A percentile compares a stretch with the other conserved stretches of the same genome.
phyloP scores from a whole-genome alignment of 176 grass and related monocot genomes.

The Rhynchospora pubera region DNA sequence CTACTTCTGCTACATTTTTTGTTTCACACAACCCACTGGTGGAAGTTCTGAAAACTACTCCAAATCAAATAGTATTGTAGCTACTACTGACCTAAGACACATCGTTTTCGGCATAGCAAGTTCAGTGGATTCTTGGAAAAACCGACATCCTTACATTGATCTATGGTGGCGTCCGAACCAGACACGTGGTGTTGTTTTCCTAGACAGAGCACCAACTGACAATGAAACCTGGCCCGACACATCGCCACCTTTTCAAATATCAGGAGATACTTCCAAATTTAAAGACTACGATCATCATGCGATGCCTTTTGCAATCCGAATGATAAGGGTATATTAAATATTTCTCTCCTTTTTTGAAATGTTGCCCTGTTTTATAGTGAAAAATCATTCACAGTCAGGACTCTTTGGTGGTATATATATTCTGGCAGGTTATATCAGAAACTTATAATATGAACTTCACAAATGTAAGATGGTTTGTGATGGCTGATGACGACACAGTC shows the following conservation, averaged over 20 bases:
- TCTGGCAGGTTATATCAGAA: neutral
- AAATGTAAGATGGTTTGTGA: slow-evolving; percentile 18
- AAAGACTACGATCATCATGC: slow-evolving; percentile 1
- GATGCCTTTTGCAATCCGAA: neutral
- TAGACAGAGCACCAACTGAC: slow-evolving; percentile 29
- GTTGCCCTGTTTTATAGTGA: too few relatives aligned
- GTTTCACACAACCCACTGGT: neutral
- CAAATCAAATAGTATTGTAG: neutral
- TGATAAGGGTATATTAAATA: neutral
- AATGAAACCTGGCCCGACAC: slow-evolving; percentile 13
- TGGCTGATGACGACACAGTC: slow-evolving; percentile 6
- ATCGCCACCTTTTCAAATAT: neutral
- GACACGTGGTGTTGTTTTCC: slow-evolving; percentile 41
- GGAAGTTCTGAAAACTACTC: neutral
- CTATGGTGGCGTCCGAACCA: slow-evolving; percentile 33
- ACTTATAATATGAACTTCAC: neutral
- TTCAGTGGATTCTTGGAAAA: slow-evolving; percentile 34
- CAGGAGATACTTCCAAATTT: neutral
- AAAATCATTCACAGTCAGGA: too few relatives aligned
- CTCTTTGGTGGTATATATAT: neutral
- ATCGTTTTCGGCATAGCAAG: slow-evolving; percentile 48
- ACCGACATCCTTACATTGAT: slow-evolving; percentile 30
- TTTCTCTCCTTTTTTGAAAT: neutral
- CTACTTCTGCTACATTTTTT: neutral
- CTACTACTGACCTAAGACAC: slow-evolving; percentile 32